Evolutionary conservation across 2,329 filamentous ascomycete species (phyloP), one percentile per base, ranked within the genome.

Genomic region (Penicillium brasilianum): DNA sequence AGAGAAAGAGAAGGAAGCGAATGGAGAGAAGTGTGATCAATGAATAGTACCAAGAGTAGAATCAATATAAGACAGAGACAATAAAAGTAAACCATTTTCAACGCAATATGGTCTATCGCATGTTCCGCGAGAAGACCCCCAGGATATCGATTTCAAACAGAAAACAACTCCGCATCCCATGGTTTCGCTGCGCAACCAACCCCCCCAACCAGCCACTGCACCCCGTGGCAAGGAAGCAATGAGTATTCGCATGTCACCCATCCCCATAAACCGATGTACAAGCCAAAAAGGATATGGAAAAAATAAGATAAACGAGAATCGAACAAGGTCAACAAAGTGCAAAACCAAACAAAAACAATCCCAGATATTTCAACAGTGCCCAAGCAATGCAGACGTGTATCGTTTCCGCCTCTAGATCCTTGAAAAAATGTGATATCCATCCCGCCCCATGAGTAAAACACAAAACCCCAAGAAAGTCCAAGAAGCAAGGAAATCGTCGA

Each of bases 321-420:
- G 54, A 32, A 36, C 3, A 28, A 28, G 25, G n/a, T 7, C n/a
- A 22, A 46, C 28, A 16, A 22, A 41, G 62, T 48, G 36, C 55
- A 58, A 61, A 53, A 63, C 63, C 63, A 60, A 62, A 32, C 4
- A 32, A 66, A 72, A 69, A 69, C 61, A 73, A 69, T 62, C 71
- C 72, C 68, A 73, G 66, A 68, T 70, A 70, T 69, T 66, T 70
- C 72, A 74, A 72, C 71, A 74, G 66, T 71, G 68, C 72, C 75
- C 74, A 76, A 74, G 68, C 71, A 73, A 78, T 78, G 76, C 76
- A 78, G 73, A 78, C 76, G 75, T 78, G 73, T 77, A 77, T 78
- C 76, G 74, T 78, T 77, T 76, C 76, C 76, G 74, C 75, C 76
- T 77, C 76, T 78, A 78, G 70, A 75, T 74, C 71, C 73, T 71